These are phyloP conservation scores for Argentina anserina DNA, from an alignment of 306 rosid species.

Conservation along the genomic window DNA sequence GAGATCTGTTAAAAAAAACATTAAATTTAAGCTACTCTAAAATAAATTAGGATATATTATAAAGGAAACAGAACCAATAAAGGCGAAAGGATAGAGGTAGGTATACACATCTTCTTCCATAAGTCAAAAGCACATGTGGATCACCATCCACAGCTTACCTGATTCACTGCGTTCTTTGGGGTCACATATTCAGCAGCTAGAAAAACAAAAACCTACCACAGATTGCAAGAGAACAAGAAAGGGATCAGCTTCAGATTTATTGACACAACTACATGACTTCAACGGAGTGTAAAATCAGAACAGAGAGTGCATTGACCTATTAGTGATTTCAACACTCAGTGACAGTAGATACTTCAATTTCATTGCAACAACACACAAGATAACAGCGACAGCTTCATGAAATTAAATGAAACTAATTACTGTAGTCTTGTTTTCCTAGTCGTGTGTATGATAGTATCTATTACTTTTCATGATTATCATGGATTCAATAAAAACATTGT, in stretches of 20 bases:
- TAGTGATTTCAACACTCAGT: neutral
- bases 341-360: neutral
- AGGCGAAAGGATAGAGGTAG: neutral
- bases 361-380: neutral
- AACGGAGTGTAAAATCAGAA: neutral
- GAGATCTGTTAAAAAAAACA: constrained; percentile 61
- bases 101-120: too few species aligned
- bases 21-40: constrained; percentile 6
- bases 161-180: constrained; percentile 62
- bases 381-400: neutral
- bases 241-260: neutral
- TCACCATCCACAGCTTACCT: constrained; percentile 39
- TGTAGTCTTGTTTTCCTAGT: neutral
- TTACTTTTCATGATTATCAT: neutral
- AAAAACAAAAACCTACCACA: constrained; percentile 83
- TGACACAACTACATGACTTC: neutral
- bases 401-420: neutral
- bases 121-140: constrained; percentile 14
- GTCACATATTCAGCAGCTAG: constrained; percentile 84
- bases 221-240: constrained; percentile 12
- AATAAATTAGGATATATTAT: neutral
- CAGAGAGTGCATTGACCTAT: neutral
- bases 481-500: neutral
- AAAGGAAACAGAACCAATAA: neutral
- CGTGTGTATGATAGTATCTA: neutral